Conservation (phyloP, 306 rosid species). For the Dryas octopetala region DNA sequence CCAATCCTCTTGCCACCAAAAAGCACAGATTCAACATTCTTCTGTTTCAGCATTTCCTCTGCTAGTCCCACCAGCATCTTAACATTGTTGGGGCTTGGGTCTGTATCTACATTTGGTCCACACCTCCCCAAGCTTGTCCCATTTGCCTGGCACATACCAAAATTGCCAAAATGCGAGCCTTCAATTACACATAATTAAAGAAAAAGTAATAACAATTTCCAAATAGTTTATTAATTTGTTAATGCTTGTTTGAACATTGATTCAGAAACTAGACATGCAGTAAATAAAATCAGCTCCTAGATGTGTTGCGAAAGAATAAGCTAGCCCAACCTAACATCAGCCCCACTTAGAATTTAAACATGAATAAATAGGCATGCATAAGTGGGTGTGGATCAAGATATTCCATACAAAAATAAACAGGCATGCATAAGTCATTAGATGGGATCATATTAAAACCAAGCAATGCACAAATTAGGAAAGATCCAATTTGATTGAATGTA, state of each 20-base stretch:
- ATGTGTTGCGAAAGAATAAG: no score
- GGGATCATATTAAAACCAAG: background rate
- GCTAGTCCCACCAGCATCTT: constrained; percentile 72
- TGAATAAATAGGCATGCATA: background rate
- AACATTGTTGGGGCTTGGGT: constrained; percentile 70
- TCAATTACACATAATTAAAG: constrained; percentile 3
- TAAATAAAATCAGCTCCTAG: no score
- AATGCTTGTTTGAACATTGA: background rate
- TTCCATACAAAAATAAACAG: background rate
- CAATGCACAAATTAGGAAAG: background rate
- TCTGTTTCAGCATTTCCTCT: constrained; percentile 91
- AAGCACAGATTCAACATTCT: constrained; percentile 90
- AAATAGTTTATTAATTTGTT: background rate
- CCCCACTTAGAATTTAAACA: background rate
- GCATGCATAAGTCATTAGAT: background rate
- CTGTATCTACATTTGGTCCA: constrained; percentile 75
- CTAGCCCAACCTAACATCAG: no score
- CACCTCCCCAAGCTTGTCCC: constrained; percentile 84
- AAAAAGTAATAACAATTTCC: background rate
- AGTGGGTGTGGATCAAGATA: background rate
- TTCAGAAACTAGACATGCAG: background rate
- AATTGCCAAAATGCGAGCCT: constrained; percentile 13
- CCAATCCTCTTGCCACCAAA: constrained; percentile 86
- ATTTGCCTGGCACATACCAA: constrained; percentile 60
- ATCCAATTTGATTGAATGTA: background rate